Percentiles rank a stretch among this genome's conserved stretches.
phyloP scores from a whole-genome alignment of 2,329 filamentous ascomycete species.

The Corniculantispora saksenae region DNA sequence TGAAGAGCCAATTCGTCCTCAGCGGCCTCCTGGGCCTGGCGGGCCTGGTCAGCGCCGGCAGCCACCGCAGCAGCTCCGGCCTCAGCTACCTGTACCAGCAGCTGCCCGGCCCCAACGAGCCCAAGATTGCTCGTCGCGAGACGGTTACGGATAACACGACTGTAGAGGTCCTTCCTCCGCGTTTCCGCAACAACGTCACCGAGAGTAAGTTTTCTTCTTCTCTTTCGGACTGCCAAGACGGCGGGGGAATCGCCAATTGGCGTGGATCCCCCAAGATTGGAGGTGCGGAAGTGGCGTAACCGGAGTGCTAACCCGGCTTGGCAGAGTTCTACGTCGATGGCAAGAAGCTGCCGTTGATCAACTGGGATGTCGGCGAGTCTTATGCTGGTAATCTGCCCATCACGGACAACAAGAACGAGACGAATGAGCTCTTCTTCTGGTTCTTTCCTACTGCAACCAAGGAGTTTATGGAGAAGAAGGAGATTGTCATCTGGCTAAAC shows the following conservation, averaged over 20 bases:
- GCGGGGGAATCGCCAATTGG: neutral
- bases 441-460: constrained; percentile 52
- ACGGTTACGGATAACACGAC: neutral
- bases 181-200: constrained; percentile 24
- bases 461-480: constrained; percentile 38
- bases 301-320: neutral
- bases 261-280: too few relatives aligned
- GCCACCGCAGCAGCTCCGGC: neutral
- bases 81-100: neutral
- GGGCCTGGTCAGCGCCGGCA: constrained; percentile 8
- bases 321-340: constrained; percentile 62
- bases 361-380: constrained; percentile 62
- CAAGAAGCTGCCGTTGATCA: constrained; percentile 61
- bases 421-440: constrained; percentile 52
- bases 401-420: constrained; percentile 40
- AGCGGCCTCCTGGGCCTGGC: constrained; percentile 9
- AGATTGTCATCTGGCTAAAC: constrained; percentile 53
- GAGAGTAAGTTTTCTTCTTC: constrained; percentile 25
- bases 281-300: neutral
- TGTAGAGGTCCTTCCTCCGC: constrained; percentile 2
- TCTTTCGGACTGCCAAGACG: neutral
- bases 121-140: neutral
- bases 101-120: neutral
- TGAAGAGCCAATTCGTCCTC: constrained; percentile 14
- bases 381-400: constrained; percentile 62